phyloP scores from a whole-genome alignment of 2,329 filamentous ascomycete species.

The Colletotrichum gigasporum region DNA sequence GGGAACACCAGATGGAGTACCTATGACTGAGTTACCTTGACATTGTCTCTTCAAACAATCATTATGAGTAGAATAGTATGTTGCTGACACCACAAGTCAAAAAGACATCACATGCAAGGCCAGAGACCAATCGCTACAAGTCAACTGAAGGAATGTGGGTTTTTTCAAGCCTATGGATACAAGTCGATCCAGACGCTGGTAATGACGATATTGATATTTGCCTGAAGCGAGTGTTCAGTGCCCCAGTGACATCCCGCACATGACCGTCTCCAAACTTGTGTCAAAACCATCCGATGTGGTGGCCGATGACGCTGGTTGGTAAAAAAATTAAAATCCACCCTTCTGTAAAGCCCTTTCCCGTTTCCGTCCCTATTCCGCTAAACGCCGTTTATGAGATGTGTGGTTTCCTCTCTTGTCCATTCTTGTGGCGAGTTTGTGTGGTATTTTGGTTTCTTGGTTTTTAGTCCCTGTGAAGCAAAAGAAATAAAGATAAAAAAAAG shows the following conservation, averaged over 20 bases:
- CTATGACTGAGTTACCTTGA: no score
- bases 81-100: no score
- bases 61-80: no score
- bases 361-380: not conserved
- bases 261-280: not conserved
- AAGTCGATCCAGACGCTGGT: not conserved
- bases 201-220: not conserved
- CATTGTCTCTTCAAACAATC: no score
- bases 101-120: no score
- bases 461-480: not conserved
- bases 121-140: not conserved
- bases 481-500: conserved; percentile 13
- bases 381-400: conserved; percentile 28
- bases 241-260: not conserved
- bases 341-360: not conserved
- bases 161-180: conserved; percentile 5
- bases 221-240: not conserved
- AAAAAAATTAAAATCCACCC: not conserved
- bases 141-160: conserved; percentile 21
- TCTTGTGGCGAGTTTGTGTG: conserved; percentile 10
- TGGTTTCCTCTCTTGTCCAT: conserved; percentile 29
- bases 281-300: not conserved
- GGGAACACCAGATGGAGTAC: no score
- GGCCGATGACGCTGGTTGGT: no score
- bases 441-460: conserved; percentile 3